These are phyloP conservation scores for Magnusiomyces ingens DNA, from an alignment of 1,139 yeast species.

Conservation along the genomic window DNA sequence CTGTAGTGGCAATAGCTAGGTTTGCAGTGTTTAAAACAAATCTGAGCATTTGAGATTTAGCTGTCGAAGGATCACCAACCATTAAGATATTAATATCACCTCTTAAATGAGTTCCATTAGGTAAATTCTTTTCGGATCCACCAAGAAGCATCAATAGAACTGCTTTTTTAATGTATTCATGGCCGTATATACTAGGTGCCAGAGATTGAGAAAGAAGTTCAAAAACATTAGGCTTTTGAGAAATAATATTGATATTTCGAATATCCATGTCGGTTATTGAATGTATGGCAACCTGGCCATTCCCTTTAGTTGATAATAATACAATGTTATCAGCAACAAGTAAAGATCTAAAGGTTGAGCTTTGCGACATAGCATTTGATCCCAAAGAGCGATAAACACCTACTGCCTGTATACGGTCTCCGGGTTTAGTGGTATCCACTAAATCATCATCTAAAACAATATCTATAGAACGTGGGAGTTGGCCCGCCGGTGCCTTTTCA, in stretches of 20 bases:
- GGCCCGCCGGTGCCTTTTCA: slow-evolving; percentile 97
- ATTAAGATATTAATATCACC: slow-evolving; percentile 93
- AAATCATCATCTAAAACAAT: slow-evolving; percentile 88
- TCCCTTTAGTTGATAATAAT: slow-evolving; percentile 72
- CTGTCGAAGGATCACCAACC: slow-evolving; percentile 99
- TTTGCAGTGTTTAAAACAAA: slow-evolving; percentile 93
- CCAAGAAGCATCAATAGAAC: slow-evolving; percentile 86
- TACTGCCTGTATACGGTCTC: slow-evolving; percentile 89
- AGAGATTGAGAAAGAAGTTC: slow-evolving; percentile 76
- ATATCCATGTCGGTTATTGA: slow-evolving; percentile 76
- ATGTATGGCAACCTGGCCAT: slow-evolving; percentile 76
- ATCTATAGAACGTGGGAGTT: slow-evolving; percentile 87
- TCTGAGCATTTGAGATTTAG: slow-evolving; percentile 90
- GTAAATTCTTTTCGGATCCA: slow-evolving; percentile 90
- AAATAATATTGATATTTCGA: slow-evolving; percentile 73
- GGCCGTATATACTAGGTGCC: slow-evolving; percentile 95
- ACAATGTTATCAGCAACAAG: slow-evolving; percentile 84
- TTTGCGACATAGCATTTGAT: slow-evolving; percentile 43
- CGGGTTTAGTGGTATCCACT: slow-evolving; percentile 89
- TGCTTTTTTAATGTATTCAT: slow-evolving; percentile 85
- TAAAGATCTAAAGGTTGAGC: slow-evolving; percentile 71
- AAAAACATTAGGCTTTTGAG: slow-evolving; percentile 64
- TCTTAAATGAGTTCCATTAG: slow-evolving; percentile 93
- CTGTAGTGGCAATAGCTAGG: slow-evolving; percentile 95
- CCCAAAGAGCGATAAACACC: slow-evolving; percentile 94